Evolutionary conservation across 352 stramenopile genomes (phyloP).

Genomic region (Phytophthora syringae): DNA sequence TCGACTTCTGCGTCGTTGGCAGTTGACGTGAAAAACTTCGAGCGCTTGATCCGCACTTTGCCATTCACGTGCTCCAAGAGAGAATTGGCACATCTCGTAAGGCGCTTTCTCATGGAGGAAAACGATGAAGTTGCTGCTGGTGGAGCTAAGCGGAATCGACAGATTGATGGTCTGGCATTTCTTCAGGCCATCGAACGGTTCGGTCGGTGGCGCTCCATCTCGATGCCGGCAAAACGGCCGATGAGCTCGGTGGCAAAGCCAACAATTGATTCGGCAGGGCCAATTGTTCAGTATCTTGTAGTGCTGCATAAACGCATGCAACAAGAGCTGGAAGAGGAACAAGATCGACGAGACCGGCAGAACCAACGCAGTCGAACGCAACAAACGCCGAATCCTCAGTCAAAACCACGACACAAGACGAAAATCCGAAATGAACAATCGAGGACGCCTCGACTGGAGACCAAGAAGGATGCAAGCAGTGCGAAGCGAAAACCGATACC

Average conservation of each 20-base stretch:
- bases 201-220: constrained; percentile 38
- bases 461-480: constrained; percentile 10
- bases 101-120: constrained; percentile 21
- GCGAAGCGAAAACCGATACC: neutral
- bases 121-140: constrained; percentile 1
- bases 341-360: constrained; percentile 14
- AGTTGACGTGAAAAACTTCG: constrained; percentile 44
- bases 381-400: constrained; percentile 3
- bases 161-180: constrained; percentile 45
- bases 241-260: constrained; percentile 35
- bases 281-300: constrained; percentile 62
- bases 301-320: constrained; percentile 33
- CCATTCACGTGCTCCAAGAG: constrained; percentile 48
- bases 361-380: neutral
- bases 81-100: constrained; percentile 38
- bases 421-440: constrained; percentile 10
- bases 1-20: constrained; percentile 8
- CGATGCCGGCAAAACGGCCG: constrained; percentile 14
- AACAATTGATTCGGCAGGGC: constrained; percentile 28
- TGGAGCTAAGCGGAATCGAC: neutral
- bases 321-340: constrained; percentile 28
- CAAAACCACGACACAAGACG: constrained; percentile 4
- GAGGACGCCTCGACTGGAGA: constrained; percentile 4
- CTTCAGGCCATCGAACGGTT: constrained; percentile 46
- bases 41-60: constrained; percentile 45